A percentile compares a stretch with the other conserved stretches of the same genome.
Conservation (phyloP, 2,329 filamentous ascomycete genomes). For the Alternaria tenuissima region DNA sequence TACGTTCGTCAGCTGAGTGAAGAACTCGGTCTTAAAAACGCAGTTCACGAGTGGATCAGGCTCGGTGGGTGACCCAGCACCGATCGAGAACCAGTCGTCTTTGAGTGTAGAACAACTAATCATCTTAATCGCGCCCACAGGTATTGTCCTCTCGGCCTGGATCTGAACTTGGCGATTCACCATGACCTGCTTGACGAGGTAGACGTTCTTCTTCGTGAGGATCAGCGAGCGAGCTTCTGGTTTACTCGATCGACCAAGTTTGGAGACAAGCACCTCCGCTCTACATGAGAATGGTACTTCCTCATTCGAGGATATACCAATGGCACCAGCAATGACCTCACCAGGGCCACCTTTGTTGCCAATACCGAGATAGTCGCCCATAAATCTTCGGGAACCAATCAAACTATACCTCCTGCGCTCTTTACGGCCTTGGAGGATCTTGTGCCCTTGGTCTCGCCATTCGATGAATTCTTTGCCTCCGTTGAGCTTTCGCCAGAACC, state of each 20-base stretch:
- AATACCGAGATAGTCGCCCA: slow-evolving; percentile 93
- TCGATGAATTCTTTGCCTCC: slow-evolving; percentile 89
- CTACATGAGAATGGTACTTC: slow-evolving; percentile 87
- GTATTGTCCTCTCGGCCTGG: slow-evolving; percentile 79
- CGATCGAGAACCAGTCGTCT: slow-evolving; percentile 97
- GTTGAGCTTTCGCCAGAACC: slow-evolving; percentile 93
- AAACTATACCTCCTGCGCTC: slow-evolving; percentile 91
- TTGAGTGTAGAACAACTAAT: slow-evolving; percentile 80
- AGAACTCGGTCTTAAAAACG: slow-evolving; percentile 95
- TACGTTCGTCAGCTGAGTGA: slow-evolving; percentile 84
- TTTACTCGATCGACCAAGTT: slow-evolving; percentile 96
- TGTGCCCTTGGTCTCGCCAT: slow-evolving; percentile 86
- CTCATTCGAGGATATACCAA: slow-evolving; percentile 76
- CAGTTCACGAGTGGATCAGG: slow-evolving; percentile 94
- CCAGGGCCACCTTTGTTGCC: slow-evolving; percentile 82
- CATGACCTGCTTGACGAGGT: slow-evolving; percentile 84
- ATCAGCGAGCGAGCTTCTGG: slow-evolving; percentile 84
- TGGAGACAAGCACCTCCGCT: slow-evolving; percentile 87
- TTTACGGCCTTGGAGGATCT: slow-evolving; percentile 82
- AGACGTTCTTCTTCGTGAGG: slow-evolving; percentile 85
- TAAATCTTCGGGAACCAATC: slow-evolving; percentile 87
- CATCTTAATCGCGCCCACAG: slow-evolving; percentile 87
- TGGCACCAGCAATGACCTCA: slow-evolving; percentile 77
- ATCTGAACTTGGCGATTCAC: slow-evolving; percentile 85
- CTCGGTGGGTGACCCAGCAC: slow-evolving; percentile 88